Evolutionary conservation across 2,329 filamentous ascomycete species (phyloP).

Genomic region (Orbilia brochopaga): DNA sequence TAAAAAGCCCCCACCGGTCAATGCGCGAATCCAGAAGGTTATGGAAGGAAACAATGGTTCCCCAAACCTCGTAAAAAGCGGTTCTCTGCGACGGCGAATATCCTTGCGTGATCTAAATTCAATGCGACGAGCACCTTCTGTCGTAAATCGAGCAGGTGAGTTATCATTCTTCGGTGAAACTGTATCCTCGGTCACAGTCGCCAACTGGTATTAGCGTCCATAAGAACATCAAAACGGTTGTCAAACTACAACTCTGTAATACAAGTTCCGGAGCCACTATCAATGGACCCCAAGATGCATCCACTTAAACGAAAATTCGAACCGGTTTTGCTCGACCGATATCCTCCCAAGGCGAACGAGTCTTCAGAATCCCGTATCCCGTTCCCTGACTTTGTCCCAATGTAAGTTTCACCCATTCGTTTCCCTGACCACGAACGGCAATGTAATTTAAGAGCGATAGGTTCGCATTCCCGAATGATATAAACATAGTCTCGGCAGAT

Average conservation of each 20-base stretch:
- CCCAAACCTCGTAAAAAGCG: constrained; percentile 56
- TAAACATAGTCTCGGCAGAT: constrained; percentile 93
- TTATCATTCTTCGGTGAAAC: constrained; percentile 51
- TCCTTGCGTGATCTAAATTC: constrained; percentile 96
- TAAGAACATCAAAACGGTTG: constrained; percentile 82
- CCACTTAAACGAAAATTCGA: constrained; percentile 92
- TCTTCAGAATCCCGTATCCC: constrained; percentile 79
- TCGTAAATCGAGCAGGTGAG: constrained; percentile 73
- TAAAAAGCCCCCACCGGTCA: constrained; percentile 64
- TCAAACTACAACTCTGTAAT: constrained; percentile 99
- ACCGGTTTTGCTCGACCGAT: constrained; percentile 91
- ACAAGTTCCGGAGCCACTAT: constrained; percentile 86
- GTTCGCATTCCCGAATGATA: constrained; percentile 97
- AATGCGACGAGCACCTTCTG: constrained; percentile 80
- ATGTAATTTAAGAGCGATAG: constrained; percentile 21
- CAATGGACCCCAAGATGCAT: constrained; percentile 90
- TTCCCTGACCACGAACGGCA: background rate
- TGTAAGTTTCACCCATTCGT: constrained; percentile 61
- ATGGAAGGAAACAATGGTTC: constrained; percentile 70
- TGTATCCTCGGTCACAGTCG: constrained; percentile 12
- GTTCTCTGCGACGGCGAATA: constrained; percentile 78
- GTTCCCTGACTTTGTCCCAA: constrained; percentile 96
- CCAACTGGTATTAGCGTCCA: constrained; percentile 63
- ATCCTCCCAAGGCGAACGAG: constrained; percentile 81
- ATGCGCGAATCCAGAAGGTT: constrained; percentile 81